Percentiles rank a stretch among this genome's conserved stretches.
Conservation (phyloP, 2,329 filamentous ascomycete genomes). For the Monascus ruber region DNA sequence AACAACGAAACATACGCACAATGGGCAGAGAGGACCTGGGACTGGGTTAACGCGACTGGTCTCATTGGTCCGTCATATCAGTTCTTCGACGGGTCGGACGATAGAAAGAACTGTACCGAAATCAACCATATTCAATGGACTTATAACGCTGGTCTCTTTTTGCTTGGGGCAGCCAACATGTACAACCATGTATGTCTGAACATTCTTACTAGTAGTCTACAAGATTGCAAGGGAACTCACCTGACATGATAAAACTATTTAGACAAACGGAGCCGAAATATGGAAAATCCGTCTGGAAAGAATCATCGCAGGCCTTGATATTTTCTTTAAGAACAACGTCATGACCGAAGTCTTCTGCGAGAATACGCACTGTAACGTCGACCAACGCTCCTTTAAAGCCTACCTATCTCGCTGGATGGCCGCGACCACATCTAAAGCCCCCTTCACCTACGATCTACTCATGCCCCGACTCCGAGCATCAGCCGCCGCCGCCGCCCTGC, state of each 20-base stretch:
- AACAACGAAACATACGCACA: conserved; percentile 38
- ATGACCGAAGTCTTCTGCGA: conserved; percentile 54
- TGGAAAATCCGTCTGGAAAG: conserved; percentile 45
- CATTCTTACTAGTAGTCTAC: background rate
- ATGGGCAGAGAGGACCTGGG: conserved; percentile 44
- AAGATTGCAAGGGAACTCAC: background rate
- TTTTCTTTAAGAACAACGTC: conserved; percentile 43
- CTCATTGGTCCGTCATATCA: background rate
- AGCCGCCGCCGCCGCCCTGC: conserved; percentile 24
- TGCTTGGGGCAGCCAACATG: conserved; percentile 46
- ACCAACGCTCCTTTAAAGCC: conserved; percentile 56
- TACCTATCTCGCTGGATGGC: conserved; percentile 53
- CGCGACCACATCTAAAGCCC: conserved; percentile 45
- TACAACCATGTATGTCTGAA: conserved; percentile 38
- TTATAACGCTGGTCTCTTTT: conserved; percentile 52
- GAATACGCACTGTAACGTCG: conserved; percentile 45
- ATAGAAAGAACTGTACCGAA: conserved; percentile 45
- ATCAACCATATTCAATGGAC: conserved; percentile 54
- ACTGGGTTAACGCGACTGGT: background rate
- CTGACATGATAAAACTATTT: background rate
- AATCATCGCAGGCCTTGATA: conserved; percentile 43
- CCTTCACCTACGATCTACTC: conserved; percentile 34
- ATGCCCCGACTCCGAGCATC: conserved; percentile 33
- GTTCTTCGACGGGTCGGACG: background rate
- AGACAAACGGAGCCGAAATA: conserved; percentile 26